Conservation (phyloP, 2,329 filamentous ascomycete genomes). For the Penicillium janthinellum region DNA sequence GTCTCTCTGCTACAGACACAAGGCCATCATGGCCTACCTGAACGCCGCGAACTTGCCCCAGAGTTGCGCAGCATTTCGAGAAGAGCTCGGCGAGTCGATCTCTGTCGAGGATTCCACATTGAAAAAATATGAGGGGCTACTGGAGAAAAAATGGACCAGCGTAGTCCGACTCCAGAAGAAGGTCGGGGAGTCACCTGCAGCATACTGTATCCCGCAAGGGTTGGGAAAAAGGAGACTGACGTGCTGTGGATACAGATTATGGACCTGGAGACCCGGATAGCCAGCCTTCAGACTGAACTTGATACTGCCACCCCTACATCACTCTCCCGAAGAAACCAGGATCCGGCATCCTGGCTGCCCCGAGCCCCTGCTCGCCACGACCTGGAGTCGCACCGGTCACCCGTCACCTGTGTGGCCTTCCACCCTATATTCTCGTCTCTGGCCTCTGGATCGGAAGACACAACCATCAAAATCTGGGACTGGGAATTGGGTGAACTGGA, state of each 20-base stretch:
- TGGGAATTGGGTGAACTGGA: slow-evolving; percentile 93
- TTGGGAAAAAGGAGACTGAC: slow-evolving; percentile 13
- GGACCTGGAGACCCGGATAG: slow-evolving; percentile 79
- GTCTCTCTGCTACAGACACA: slow-evolving; percentile 64
- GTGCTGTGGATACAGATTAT: slow-evolving; percentile 66
- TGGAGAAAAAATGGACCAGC: slow-evolving; percentile 99
- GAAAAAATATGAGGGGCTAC: slow-evolving; percentile 90
- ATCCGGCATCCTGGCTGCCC: slow-evolving; percentile 86
- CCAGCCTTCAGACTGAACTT: slow-evolving; percentile 75
- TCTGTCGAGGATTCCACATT: slow-evolving; percentile 76
- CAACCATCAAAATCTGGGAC: slow-evolving; percentile 95
- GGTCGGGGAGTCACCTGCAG: slow-evolving; percentile 52
- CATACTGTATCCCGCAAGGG: background rate
- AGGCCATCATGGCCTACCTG: slow-evolving; percentile 89
- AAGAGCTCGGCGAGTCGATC: slow-evolving; percentile 71
- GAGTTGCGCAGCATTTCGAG: slow-evolving; percentile 70
- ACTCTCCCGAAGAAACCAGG: slow-evolving; percentile 76
- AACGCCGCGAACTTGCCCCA: slow-evolving; percentile 70
- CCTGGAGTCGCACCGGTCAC: slow-evolving; percentile 77
- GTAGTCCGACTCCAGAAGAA: slow-evolving; percentile 95
- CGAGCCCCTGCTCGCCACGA: slow-evolving; percentile 76
- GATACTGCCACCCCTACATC: slow-evolving; percentile 80
- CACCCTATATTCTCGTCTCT: slow-evolving; percentile 89
- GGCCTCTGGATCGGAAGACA: slow-evolving; percentile 88
- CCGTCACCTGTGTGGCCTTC: slow-evolving; percentile 86